phyloP scores from a whole-genome alignment of 495 filamentous ascomycete species.

The Schizothecium vesticola region DNA sequence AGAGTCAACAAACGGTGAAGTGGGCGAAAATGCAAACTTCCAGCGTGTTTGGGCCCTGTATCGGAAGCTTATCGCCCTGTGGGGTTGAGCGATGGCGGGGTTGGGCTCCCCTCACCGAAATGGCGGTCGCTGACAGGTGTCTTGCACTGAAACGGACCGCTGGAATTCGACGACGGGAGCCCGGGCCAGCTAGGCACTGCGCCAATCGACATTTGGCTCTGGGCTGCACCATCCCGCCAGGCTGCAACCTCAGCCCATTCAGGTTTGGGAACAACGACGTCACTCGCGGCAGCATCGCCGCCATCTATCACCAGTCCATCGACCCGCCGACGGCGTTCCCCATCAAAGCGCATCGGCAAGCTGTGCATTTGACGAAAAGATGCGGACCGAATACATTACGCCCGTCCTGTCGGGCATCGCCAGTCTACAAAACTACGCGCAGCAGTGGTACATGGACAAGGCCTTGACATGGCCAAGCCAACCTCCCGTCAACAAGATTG shows the following conservation, averaged over 20 bases:
- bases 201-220: background rate
- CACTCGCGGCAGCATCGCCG: background rate
- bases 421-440: conserved; percentile 17
- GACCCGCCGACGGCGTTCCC: background rate
- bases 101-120: background rate
- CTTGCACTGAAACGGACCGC: background rate
- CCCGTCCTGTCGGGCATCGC: conserved; percentile 22
- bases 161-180: background rate
- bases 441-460: conserved; percentile 27
- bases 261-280: background rate
- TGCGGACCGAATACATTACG: conserved; percentile 17
- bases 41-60: background rate
- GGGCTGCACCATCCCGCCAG: background rate
- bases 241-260: background rate
- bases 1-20: background rate
- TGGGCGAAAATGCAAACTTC: background rate
- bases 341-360: background rate
- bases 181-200: background rate
- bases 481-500: conserved; percentile 31
- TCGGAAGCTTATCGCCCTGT: background rate
- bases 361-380: background rate
- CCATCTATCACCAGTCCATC: background rate
- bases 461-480: conserved; percentile 20
- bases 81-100: background rate
- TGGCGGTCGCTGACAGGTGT: conserved; percentile 7